Evolutionary conservation across 345 rosid species (phyloP).

Genomic region (Citrus sp.): DNA sequence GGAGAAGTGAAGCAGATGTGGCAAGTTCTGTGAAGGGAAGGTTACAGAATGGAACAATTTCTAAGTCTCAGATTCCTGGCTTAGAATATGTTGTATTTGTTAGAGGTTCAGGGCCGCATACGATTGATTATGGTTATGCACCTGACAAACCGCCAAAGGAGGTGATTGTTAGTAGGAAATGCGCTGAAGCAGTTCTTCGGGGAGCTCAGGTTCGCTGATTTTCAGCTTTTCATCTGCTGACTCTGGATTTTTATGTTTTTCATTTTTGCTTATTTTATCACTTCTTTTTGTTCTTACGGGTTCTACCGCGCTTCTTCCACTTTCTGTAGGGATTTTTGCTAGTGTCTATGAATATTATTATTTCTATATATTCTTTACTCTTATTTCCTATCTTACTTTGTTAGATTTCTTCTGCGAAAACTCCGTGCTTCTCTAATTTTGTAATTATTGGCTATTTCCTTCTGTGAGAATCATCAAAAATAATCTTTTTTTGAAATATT

Average conservation of each 20-base stretch:
- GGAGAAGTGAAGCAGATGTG: neutral
- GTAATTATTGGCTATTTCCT: neutral
- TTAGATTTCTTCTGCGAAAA: neutral
- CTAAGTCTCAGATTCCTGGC: constrained; percentile 69
- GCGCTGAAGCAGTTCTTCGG: constrained; percentile 98
- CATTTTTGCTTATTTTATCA: neutral
- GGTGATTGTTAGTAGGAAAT: constrained; percentile 93
- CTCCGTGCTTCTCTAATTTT: neutral
- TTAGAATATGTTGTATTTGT: constrained; percentile 82
- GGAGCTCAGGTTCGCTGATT: constrained; percentile 80
- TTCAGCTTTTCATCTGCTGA: neutral
- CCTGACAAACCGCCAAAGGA: constrained; percentile 67
- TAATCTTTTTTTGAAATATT: neutral
- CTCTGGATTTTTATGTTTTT: neutral
- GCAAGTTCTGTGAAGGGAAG: constrained; percentile 13
- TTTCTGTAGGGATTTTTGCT: neutral
- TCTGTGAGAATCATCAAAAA: neutral
- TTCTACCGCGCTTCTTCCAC: neutral
- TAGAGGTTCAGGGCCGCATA: constrained; percentile 86
- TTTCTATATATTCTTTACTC: neutral
- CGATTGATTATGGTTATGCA: constrained; percentile 51
- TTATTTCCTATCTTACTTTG: neutral
- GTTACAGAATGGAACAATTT: constrained; percentile 25
- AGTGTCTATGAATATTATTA: neutral
- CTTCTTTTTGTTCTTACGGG: neutral